Base-by-base conservation (phyloP, 306 rosid species). In the Prunus salicina region DNA sequence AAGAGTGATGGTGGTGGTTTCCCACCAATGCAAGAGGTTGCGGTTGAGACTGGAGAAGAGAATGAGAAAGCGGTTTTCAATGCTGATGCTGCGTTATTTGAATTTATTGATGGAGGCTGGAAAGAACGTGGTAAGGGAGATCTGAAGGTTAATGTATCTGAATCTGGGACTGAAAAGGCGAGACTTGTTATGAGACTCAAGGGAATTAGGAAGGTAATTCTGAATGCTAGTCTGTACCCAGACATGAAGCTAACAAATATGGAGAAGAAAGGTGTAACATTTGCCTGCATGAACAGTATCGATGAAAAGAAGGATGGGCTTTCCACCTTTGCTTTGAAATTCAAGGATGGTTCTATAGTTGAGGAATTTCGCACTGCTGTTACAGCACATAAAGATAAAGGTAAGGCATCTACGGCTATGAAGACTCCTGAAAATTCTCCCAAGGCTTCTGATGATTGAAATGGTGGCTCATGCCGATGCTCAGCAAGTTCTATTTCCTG, bases 71-170 rank as follows among this genome's bases (percentile, higher is more conserved):
- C 66, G 4, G 86, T 88, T 76, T 95, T 95, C 60, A 83, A 74
- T 78, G 96, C 98, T 19, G 95, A 91, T 60, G 91, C 98, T 2
- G 76, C 82, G 25, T 71, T 95, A 81, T 95, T 92, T 38, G 98
- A 95, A 67, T 95, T 86, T 73, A 84, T 60, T 0, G 93, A 88
- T 66, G 89, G 91, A 58, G 86, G 96, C 47, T 95, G 98, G 98
- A 95, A 92, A 87, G 98, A 95, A 80, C 92, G 97, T 12, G 98
- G 98, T 43, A 95, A 95, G 79, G 98, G 98, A 27, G 98, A 92
- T 79, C 62, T 95, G 77, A 95, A 82, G 76, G 86, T 95, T 45
- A 95, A 95, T 75, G 91, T 89, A 25, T 73, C 93, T 43, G 81
- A 85, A 8, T 70, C 84, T 32, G 92, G 80, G 66, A 82, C 83